Percentiles rank a stretch among this genome's conserved stretches.
phyloP scores from a whole-genome alignment of 768 basidiomycete species.

The Phylloporus sp. region DNA sequence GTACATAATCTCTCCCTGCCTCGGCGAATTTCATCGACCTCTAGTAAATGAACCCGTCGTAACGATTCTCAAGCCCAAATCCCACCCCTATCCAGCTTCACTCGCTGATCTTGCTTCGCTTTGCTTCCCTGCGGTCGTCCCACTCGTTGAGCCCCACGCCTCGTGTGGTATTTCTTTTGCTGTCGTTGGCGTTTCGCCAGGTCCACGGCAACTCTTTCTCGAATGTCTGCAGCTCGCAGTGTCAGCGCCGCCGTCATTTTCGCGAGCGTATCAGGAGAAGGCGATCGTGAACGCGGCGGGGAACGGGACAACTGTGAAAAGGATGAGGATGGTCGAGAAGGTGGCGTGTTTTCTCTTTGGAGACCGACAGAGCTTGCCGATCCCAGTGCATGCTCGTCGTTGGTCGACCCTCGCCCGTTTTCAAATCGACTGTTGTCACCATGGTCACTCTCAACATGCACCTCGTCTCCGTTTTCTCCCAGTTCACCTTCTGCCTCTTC shows the following conservation, averaged over 20 bases:
- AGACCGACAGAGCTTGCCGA: not conserved
- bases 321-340: slow-evolving; percentile 26
- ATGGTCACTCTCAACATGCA: slow-evolving; percentile 12
- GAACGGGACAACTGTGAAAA: slow-evolving; percentile 48
- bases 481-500: slow-evolving; percentile 37
- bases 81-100: slow-evolving; percentile 55
- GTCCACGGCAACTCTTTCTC: slow-evolving; percentile 57
- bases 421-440: slow-evolving; percentile 13
- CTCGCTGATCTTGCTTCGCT: slow-evolving; percentile 69
- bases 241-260: slow-evolving; percentile 40
- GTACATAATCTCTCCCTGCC: slow-evolving; percentile 1
- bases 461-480: slow-evolving; percentile 29
- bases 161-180: slow-evolving; percentile 75
- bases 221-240: slow-evolving; percentile 39
- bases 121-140: slow-evolving; percentile 80
- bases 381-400: slow-evolving; percentile 1
- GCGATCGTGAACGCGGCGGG: slow-evolving; percentile 46
- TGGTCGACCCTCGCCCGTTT: slow-evolving; percentile 7
- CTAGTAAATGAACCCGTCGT: slow-evolving; percentile 12
- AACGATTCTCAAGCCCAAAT: slow-evolving; percentile 49
- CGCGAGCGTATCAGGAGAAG: slow-evolving; percentile 39
- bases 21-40: not conserved
- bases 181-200: slow-evolving; percentile 58
- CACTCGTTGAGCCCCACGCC: slow-evolving; percentile 54
- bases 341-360: slow-evolving; percentile 7